Base-by-base conservation (phyloP, 2,329 filamentous ascomycete species). In the Cyclaneusma minus region DNA sequence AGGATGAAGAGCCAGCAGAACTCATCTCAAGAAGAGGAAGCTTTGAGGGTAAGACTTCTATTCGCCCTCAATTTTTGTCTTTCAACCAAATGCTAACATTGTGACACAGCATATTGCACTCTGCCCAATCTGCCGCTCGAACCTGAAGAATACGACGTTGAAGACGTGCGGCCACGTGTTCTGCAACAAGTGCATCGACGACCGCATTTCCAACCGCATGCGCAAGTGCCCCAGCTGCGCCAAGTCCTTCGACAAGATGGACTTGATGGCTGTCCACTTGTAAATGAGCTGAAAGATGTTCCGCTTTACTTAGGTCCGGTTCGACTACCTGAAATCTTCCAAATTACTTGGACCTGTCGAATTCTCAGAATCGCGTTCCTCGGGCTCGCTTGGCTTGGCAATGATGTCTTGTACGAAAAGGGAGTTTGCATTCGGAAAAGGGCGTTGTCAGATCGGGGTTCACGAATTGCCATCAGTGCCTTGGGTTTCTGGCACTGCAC, bases 121-220 rank as follows among this genome's bases (percentile, higher is more conserved):
- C 27, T 98, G 89, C 58, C 82, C 83, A 7, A 81, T 95, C 26
- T 98, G 91, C 57, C 81, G 83, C 40, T 77, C 72, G 44, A 82
- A 87, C 39, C 85, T 94, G 58, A 95, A 95, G 54, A 83, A 95
- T 46, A 92, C 85, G 1, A 78, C 77, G 7, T 67, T 98, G 49
- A 91, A 89, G 55, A 84, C 81, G 1, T 98, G 89, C 50, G 89
- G 89, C 2, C 89, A 98, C 51, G 69, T 92, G 25, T 93, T 95
- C 52, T 98, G 89, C 64, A 75, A 76, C 45, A 66, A 73, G 24
- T 98, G 89, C 48, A 79, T 95, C 13, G 82, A 93, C 37, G 79
- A 91, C 44, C 75, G 89, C 30, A 73, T 94, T 34, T 72, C 71
- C 23, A 92, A 89, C 44, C 79, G 89, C 18, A 85, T 87, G 56